A percentile compares a stretch with the other conserved stretches of the same genome.
These are phyloP conservation scores for Catharanthus roseus DNA, from an alignment of 257 asterid genomes.

Conservation along the genomic window DNA sequence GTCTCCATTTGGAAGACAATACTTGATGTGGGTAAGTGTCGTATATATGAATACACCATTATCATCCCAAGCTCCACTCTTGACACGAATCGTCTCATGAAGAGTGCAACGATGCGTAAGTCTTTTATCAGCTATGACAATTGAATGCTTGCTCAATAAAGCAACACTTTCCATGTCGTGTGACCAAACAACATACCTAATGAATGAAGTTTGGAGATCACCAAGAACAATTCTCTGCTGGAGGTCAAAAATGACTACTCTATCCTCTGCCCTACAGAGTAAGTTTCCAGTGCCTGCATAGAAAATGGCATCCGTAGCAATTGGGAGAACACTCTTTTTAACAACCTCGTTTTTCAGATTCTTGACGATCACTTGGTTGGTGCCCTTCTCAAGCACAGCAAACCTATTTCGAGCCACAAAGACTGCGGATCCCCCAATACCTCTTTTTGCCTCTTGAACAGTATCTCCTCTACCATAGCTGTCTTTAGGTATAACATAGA, in stretches of 20 bases:
- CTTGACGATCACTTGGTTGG: constrained; percentile 74
- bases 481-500: constrained; percentile 74
- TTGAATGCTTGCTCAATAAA: constrained; percentile 91
- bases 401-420: constrained; percentile 88
- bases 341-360: constrained; percentile 72
- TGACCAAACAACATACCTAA: constrained; percentile 91
- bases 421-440: constrained; percentile 84
- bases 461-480: constrained; percentile 75
- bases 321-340: constrained; percentile 64
- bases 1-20: constrained; percentile 96
- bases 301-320: constrained; percentile 82
- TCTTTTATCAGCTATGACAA: constrained; percentile 86
- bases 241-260: constrained; percentile 83
- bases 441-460: constrained; percentile 88
- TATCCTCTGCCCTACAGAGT: constrained; percentile 95
- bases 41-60: constrained; percentile 92
- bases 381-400: constrained; percentile 92
- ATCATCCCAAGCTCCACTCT: constrained; percentile 99
- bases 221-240: constrained; percentile 83
- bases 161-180: constrained; percentile 95
- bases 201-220: constrained; percentile 80
- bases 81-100: constrained; percentile 97
- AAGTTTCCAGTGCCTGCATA: constrained; percentile 96
- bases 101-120: constrained; percentile 93
- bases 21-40: constrained; percentile 88